Base-by-base conservation (phyloP, 495 filamentous ascomycete species). In the Podospora appendiculata region DNA sequence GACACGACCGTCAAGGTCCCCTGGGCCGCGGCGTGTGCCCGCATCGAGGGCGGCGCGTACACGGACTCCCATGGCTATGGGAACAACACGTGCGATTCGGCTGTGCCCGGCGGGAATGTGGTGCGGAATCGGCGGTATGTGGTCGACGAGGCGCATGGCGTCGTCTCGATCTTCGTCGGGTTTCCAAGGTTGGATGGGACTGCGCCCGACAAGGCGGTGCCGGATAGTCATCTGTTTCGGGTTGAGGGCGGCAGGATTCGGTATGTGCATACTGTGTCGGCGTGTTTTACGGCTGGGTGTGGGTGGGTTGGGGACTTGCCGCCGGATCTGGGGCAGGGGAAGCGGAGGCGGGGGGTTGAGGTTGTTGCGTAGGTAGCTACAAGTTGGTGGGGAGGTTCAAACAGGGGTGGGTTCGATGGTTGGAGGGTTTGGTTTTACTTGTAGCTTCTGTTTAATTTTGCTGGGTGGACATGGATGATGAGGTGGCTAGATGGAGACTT, bases 191-290 rank as follows among this genome's bases (percentile, higher is more conserved):
- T 55, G 12, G 53, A 55, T 34, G 13, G 46, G 2, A 36, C 14
- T 2, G 46, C 39, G n/a, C 42, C 35, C 18, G 33, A 47, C n/a
- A 9, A 34, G 42, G 32, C 47, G 2, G 68, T 67, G 35, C 73
- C 75, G n/a, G 74, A 76, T 52, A 73, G 67, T 41, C 74, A 79
- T 55, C 62, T 73, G 56, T 77, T 79, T 58, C 57, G 72, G n/a
- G 67, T 79, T 0, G 72, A 77, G 61, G 64, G 67, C n/a, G 74
- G 75, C 11, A 69, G 70, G 66, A 52, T 79, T 41, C 63, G 71
- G 45, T 75, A 59, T 55, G 69, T 77, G 13, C 74, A 77, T 58
- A 77, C 74, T 2, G 52, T 72, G 9, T 71, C 70, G 10, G 39
- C 46, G 12, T 48, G 46, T 36, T 33, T 38, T 4, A 14, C 38